Evolutionary conservation across 352 stramenopile species (phyloP).

Genomic region (Pythium dissotocum): DNA sequence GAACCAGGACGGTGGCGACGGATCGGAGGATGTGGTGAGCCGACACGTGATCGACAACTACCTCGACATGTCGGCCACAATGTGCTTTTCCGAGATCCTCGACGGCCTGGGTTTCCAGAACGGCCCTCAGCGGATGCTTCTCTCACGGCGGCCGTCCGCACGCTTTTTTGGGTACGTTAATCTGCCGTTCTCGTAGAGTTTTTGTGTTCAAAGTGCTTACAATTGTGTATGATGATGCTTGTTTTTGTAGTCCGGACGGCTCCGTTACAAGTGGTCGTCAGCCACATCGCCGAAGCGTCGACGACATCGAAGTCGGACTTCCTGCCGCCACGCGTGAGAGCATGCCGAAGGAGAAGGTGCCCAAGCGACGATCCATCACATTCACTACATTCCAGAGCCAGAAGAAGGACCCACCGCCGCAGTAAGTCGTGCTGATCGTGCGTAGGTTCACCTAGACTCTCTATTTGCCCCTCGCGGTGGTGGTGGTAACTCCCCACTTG

Average conservation of each 20-base stretch:
- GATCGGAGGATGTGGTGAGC: slow-evolving; percentile 50
- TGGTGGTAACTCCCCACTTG: neutral
- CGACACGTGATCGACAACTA: slow-evolving; percentile 86
- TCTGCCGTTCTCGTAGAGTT: neutral
- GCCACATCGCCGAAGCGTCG: slow-evolving; percentile 49
- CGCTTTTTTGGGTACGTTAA: slow-evolving; percentile 33
- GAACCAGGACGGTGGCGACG: slow-evolving; percentile 26
- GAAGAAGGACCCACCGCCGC: slow-evolving; percentile 23
- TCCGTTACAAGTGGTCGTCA: slow-evolving; percentile 2
- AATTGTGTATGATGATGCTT: neutral
- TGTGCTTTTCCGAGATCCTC: slow-evolving; percentile 69
- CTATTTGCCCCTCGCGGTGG: neutral
- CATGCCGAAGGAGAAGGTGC: slow-evolving; percentile 44
- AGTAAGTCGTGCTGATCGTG: slow-evolving; percentile 5
- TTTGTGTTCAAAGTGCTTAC: neutral
- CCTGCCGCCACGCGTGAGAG: slow-evolving; percentile 48
- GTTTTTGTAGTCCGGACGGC: neutral
- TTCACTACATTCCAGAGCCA: slow-evolving; percentile 63
- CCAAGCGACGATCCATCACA: slow-evolving; percentile 76
- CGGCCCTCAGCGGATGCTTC: slow-evolving; percentile 46
- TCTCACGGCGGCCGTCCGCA: slow-evolving; percentile 55
- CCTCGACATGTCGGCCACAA: slow-evolving; percentile 78
- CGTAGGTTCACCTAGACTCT: neutral
- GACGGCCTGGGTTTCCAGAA: slow-evolving; percentile 59
- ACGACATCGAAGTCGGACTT: slow-evolving; percentile 80